Base-by-base conservation (phyloP, 2,329 filamentous ascomycete genomes). In the Nigrospora sphaerica region DNA sequence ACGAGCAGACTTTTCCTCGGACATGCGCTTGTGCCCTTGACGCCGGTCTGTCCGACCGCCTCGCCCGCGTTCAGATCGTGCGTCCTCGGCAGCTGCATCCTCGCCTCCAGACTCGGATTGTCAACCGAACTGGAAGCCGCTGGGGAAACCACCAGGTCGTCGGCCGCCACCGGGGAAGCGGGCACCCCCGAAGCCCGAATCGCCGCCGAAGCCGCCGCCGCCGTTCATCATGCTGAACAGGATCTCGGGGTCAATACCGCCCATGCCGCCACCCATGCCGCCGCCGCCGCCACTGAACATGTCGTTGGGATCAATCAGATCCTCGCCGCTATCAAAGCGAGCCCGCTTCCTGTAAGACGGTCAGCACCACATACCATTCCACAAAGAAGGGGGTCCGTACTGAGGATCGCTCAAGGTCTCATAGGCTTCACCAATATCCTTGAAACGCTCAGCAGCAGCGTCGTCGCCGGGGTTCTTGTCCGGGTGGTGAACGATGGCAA, bases 371-470 rank as follows among this genome's bases (percentile, higher is more conserved):
- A 42, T 34, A 4, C 11, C 16, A 28, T 28, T 28, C 19, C 33
- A 31, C 13, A 10, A 5, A 34, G 32, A 44, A 39, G 23, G 16
- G 14, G 45, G 46, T 39, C 46, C 85, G 69, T 86, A 90, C 85
- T 95, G 84, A 72, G 90, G 75, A 68, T 98, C 93, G 62, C 88
- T 95, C 69, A 98, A 72, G 42, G 86, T 95, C 71, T 98, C 93
- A 64, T 98, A 95, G 36, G 92, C 92, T 73, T 98, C 93, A 59
- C 90, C 88, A 64, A 96, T 87, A 64, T 98, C 93, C 79, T 98
- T 97, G 79, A 98, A 98, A 61, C 88, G 84, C 57, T 88, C 86
- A 59, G 90, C 92, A 51, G 93, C 93, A 44, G 81, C 76, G 48
- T 83, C 78, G 58, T 96, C 88, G 52, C 86, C 88, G 1, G 86